phyloP scores from a whole-genome alignment of 176 grass and related monocot genomes.

The Thinopyrum elongatum region DNA sequence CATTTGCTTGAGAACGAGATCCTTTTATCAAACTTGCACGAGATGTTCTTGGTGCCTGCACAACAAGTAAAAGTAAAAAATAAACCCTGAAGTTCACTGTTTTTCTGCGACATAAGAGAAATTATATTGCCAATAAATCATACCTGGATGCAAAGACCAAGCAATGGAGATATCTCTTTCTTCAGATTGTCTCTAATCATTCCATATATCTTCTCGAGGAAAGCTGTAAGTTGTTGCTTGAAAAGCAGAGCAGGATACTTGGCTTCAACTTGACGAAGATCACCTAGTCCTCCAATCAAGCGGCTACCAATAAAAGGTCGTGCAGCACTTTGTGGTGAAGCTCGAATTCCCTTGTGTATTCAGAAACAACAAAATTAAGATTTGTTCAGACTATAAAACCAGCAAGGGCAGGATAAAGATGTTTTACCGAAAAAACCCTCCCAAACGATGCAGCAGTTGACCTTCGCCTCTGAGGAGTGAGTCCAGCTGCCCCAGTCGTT shows the following conservation, averaged over 20 bases:
- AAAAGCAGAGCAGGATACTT: slow-evolving; percentile 99
- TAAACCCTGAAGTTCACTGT: background rate
- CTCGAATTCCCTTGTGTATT: slow-evolving; percentile 69
- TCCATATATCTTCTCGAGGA: slow-evolving; percentile 98
- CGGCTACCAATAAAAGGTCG: slow-evolving; percentile 75
- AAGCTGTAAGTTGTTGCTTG: slow-evolving; percentile 99
- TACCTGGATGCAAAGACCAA: slow-evolving; percentile 98
- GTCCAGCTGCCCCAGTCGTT: slow-evolving; percentile 67
- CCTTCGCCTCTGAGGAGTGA: slow-evolving; percentile 91
- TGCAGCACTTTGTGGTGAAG: slow-evolving; percentile 78
- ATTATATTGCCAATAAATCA: background rate
- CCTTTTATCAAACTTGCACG: slow-evolving; percentile 97
- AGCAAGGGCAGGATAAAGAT: slow-evolving; percentile 17
- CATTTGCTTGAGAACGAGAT: slow-evolving; percentile 93
- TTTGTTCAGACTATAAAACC: slow-evolving; percentile 25
- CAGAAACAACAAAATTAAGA: slow-evolving; percentile 28
- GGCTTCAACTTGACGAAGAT: slow-evolving; percentile 95
- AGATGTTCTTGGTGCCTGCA: slow-evolving; percentile 95
- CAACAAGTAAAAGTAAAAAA: slow-evolving; percentile 12
- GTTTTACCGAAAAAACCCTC: slow-evolving; percentile 82
- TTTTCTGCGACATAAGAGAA: background rate
- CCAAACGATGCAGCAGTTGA: slow-evolving; percentile 84
- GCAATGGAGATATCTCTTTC: slow-evolving; percentile 97
- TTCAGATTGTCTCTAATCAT: slow-evolving; percentile 99
- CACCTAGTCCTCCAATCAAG: slow-evolving; percentile 68